Percentiles rank a stretch among this genome's conserved stretches.
Conservation (phyloP, 345 rosid species). For the Camelina laxa region DNA sequence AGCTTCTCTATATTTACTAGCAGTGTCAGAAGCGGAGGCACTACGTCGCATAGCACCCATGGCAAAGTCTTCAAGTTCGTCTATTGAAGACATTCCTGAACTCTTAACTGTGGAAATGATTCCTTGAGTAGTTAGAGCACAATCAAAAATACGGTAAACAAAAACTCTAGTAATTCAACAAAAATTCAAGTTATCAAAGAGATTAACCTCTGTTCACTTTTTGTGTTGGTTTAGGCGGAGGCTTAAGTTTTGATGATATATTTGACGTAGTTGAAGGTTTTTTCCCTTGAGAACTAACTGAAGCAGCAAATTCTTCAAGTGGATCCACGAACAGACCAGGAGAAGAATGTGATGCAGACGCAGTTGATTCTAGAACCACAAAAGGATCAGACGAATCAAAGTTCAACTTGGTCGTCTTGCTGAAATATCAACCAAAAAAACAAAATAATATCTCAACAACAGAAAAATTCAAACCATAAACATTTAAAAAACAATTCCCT, state of each 20-base stretch:
- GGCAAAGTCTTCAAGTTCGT: conserved; percentile 81
- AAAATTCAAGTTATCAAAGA: conserved; percentile 30
- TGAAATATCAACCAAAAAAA: conserved; percentile 24
- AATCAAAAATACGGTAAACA: conserved; percentile 14
- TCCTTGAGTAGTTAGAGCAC: conserved; percentile 29
- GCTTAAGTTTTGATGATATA: conserved; percentile 51
- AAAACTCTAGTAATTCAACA: conserved; percentile 2
- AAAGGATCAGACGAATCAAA: conserved; percentile 65
- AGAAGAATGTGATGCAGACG: conserved; percentile 48
- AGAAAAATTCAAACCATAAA: conserved; percentile 20
- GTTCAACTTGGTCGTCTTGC: conserved; percentile 45
- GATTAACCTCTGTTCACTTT: conserved; percentile 60
- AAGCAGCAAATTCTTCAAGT: conserved; percentile 59
- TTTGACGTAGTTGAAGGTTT: conserved; percentile 46
- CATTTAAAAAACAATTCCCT: background rate
- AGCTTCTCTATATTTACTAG: conserved; percentile 61
- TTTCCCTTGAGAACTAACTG: conserved; percentile 47
- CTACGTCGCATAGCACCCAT: conserved; percentile 55
- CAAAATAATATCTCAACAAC: conserved; percentile 3
- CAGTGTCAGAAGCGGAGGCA: conserved; percentile 41
- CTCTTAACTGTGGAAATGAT: conserved; percentile 55
- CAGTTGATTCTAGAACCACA: conserved; percentile 62
- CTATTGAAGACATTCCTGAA: conserved; percentile 57
- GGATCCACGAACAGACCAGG: conserved; percentile 52
- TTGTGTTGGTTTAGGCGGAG: conserved; percentile 75